Evolutionary conservation across 2,329 filamentous ascomycete genomes (phyloP).

Genomic region (Venturiaceae sp.): DNA sequence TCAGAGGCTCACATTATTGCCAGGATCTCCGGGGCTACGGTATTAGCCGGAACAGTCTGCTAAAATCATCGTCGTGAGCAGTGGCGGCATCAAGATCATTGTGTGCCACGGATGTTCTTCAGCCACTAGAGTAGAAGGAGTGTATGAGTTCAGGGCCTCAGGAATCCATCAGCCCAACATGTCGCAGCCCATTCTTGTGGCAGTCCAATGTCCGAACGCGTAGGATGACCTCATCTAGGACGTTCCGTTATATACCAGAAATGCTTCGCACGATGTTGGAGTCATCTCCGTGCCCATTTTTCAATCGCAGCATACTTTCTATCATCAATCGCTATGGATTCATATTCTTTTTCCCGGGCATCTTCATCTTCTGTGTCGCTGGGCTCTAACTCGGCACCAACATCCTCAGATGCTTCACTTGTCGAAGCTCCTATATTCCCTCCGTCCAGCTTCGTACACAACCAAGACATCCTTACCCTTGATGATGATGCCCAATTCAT

Average conservation of each 20-base stretch:
- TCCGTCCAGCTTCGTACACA: not conserved
- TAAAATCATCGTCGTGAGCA: not conserved
- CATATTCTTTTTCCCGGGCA: not conserved
- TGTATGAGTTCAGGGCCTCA: not conserved
- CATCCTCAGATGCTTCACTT: not conserved
- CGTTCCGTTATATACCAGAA: not conserved
- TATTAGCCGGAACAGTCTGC: too few species aligned
- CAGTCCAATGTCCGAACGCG: not conserved
- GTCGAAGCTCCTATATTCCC: not conserved
- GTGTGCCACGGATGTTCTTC: not conserved
- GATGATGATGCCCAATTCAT: constrained; percentile 26
- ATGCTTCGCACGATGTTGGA: not conserved
- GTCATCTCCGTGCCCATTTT: not conserved
- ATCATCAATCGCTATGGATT: not conserved
- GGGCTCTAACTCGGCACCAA: not conserved
- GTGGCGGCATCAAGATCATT: too few species aligned
- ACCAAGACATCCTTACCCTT: not conserved
- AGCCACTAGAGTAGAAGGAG: not conserved
- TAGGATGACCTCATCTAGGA: not conserved
- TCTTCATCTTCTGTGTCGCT: not conserved
- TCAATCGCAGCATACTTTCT: not conserved
- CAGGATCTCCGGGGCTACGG: too few species aligned
- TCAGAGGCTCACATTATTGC: too few species aligned
- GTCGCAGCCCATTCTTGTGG: not conserved
- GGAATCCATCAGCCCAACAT: too few species aligned